Base-by-base conservation (phyloP, 805 yeast species). In the Ogataea minuta region DNA sequence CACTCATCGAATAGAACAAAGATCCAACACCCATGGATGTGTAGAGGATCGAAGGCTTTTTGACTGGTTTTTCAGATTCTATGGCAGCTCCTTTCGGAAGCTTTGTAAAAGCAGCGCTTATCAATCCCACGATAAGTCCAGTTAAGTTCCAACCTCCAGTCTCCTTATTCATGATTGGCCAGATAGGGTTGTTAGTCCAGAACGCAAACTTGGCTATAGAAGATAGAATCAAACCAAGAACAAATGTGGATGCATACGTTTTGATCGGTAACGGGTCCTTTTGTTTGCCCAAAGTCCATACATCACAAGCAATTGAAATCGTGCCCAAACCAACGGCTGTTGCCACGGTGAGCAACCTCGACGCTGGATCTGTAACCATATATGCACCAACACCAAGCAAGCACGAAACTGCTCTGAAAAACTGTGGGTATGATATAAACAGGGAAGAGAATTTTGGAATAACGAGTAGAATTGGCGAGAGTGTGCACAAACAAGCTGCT, bases 151-250 rank as follows among this genome's bases (percentile, higher is more conserved):
- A 77, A 10, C 99, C 99, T 13, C 97, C 96, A 52, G 86, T 89
- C 9, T 69, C 74, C 12, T 71, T 71, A 59, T 89, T 81, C 90
- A 93, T 81, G 35, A 90, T 84, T 20, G 98, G 95, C 99, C 99
- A 93, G 33, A 89, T 69, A 26, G 99, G 99, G 59, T 93, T 93
- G 57, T 90, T 90, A 2, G 98, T 79, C 64, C 76, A 84, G 52
- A 72, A 76, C 8, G 82, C 76, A 64, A 75, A 84, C 57, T 93
- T 93, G 13, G 86, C 69, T 21, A 86, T 75, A 1, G 89, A 76
- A 1, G 96, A 79, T 4, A 79, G 59, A 29, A 85, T 68, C 43
- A 93, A 70, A 12, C 99, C 99, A 19, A 84, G 45, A 1, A 79
- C 59, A 48, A 83, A 79, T 3, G 90, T 69, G 3, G 79, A 57